Percentiles rank a stretch among this genome's conserved stretches.
phyloP scores from a whole-genome alignment of 306 rosid species.

The Acacia confusa region DNA sequence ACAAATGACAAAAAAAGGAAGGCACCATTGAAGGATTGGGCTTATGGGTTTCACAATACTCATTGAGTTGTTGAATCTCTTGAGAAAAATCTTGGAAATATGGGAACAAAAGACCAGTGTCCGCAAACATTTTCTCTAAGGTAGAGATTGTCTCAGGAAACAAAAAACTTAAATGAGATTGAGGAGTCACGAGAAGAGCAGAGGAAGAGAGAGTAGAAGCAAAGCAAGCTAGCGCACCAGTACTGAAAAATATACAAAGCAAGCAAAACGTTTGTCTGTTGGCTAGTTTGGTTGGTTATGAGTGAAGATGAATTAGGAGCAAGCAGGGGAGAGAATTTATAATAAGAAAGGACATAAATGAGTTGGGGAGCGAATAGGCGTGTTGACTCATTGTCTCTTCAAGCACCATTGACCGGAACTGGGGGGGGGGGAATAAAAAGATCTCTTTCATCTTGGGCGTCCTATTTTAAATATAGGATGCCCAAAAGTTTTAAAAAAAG shows the following conservation, averaged over 20 bases:
- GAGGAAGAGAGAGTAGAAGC: slow-evolving; percentile 3
- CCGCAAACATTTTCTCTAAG: slow-evolving; percentile 74
- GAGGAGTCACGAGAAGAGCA: slow-evolving; percentile 9
- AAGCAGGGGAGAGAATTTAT: slow-evolving; percentile 45
- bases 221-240: not conserved
- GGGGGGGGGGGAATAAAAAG: too few species aligned
- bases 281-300: not conserved
- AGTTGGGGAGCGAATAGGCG: not conserved
- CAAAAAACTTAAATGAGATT: slow-evolving; percentile 20
- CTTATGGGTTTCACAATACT: slow-evolving; percentile 68
- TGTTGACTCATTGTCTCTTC: too few species aligned
- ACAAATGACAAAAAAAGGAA: not conserved
- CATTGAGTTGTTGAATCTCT: slow-evolving; percentile 76
- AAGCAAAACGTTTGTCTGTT: slow-evolving; percentile 21
- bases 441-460: too few species aligned
- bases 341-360: slow-evolving; percentile 13
- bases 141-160: slow-evolving; percentile 13
- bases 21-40: slow-evolving; percentile 68
- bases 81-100: slow-evolving; percentile 66
- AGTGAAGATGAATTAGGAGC: slow-evolving; percentile 34
- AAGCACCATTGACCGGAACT: too few species aligned
- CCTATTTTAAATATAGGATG: too few species aligned
- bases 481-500: too few species aligned
- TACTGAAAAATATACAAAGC: slow-evolving; percentile 15
- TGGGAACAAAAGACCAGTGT: slow-evolving; percentile 68